phyloP scores from a whole-genome alignment of 441 rosid species.

The Adansonia grandidieri region DNA sequence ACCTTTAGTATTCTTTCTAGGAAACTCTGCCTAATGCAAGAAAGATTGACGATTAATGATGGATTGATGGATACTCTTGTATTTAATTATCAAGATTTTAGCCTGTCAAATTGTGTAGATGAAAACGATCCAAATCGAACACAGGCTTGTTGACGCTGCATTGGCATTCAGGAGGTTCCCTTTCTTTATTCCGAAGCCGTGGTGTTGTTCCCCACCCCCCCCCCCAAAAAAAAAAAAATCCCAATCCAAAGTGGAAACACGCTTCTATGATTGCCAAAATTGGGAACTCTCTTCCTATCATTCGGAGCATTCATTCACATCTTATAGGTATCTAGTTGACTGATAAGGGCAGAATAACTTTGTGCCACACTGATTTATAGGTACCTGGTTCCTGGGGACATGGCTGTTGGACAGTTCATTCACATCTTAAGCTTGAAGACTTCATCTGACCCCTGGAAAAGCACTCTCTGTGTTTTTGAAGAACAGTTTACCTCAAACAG shows the following conservation, averaged over 20 bases:
- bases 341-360: too few relatives aligned
- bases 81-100: not conserved
- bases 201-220: too few relatives aligned
- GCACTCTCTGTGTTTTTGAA: constrained; percentile 81
- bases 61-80: not conserved
- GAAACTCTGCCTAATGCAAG: not conserved
- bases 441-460: constrained; percentile 68
- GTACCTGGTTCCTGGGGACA: constrained; percentile 80
- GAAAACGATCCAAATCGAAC: not conserved
- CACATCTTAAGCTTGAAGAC: constrained; percentile 68
- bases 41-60: not conserved
- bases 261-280: not conserved
- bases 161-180: too few relatives aligned
- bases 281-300: not conserved
- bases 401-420: constrained; percentile 89
- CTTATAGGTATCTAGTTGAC: too few relatives aligned
- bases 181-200: too few relatives aligned
- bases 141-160: too few relatives aligned
- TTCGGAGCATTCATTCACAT: not conserved
- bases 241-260: not conserved
- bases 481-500: constrained; percentile 75
- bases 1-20: not conserved
- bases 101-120: not conserved
- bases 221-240: too few relatives aligned
- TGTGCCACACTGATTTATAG: constrained; percentile 33